These are phyloP conservation scores for Bruguiera gymnorhiza DNA, from an alignment of 345 rosid genomes.

Conservation along the genomic window DNA sequence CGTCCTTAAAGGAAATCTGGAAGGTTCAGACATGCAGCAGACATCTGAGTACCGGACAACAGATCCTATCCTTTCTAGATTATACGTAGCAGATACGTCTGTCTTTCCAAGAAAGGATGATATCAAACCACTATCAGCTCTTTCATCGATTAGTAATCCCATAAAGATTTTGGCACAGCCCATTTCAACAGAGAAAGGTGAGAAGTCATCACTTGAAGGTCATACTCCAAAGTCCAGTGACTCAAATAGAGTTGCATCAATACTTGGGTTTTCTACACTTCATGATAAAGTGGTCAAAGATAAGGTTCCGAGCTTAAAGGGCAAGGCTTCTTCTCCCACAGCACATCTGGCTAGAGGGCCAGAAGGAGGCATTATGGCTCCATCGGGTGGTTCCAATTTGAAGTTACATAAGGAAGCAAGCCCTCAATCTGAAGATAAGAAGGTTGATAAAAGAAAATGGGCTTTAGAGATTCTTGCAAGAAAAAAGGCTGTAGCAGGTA, in stretches of 20 bases:
- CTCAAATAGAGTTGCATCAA: constrained; percentile 35
- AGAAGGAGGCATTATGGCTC: constrained; percentile 21
- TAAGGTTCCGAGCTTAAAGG: constrained; percentile 40
- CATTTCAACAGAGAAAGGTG: constrained; percentile 31
- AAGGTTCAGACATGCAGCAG: constrained; percentile 32
- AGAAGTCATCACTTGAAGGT: constrained; percentile 27
- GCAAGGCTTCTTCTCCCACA: constrained; percentile 34
- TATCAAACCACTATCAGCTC: constrained; percentile 69
- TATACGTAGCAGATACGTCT: constrained; percentile 94
- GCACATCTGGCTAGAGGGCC: constrained; percentile 28
- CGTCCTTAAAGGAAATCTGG: constrained; percentile 58
- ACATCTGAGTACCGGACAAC: constrained; percentile 43
- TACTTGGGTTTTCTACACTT: constrained; percentile 30
- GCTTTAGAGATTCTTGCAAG: constrained; percentile 94
- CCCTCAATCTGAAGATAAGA: constrained; percentile 49
- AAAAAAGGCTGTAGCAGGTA: constrained; percentile 59
- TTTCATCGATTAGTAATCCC: constrained; percentile 34
- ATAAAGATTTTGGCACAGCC: constrained; percentile 29
- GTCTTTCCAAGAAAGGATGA: constrained; percentile 87
- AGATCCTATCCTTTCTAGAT: constrained; percentile 81
- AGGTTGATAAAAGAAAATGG: constrained; percentile 87
- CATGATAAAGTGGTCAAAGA: constrained; percentile 42
- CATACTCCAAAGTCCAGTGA: constrained; percentile 37
- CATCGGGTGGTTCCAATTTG: constrained; percentile 33
- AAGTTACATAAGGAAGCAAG: constrained; percentile 33